phyloP scores from a whole-genome alignment of 2,329 filamentous ascomycete species.

The Cladophialophora immunda region DNA sequence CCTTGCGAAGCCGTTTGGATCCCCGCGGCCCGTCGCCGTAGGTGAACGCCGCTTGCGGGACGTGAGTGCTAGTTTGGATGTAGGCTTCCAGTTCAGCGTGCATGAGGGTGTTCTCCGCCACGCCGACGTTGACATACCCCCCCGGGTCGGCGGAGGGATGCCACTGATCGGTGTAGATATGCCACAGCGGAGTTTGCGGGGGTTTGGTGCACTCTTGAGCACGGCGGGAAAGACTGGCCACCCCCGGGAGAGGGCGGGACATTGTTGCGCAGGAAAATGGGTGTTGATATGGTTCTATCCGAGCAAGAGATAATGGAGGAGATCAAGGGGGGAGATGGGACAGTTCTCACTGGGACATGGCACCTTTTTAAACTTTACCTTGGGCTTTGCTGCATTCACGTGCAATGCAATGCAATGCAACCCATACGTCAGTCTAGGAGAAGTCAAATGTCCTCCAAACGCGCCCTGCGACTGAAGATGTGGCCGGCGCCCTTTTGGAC shows the following conservation, averaged over 20 bases:
- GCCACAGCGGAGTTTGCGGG: slow-evolving; percentile 48
- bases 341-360: neutral
- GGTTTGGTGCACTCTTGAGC: slow-evolving; percentile 19
- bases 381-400: neutral
- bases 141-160: slow-evolving; percentile 53
- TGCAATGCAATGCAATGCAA: neutral
- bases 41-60: slow-evolving; percentile 44
- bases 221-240: slow-evolving; percentile 16
- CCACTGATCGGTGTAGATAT: slow-evolving; percentile 57
- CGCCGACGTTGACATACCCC: slow-evolving; percentile 61
- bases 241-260: neutral
- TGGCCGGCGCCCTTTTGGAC: neutral
- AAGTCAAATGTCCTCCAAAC: neutral
- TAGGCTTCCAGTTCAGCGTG: slow-evolving; percentile 55
- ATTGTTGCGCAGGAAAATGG: neutral
- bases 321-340: neutral
- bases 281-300: neutral
- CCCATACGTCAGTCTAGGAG: neutral
- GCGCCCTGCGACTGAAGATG: neutral
- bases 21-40: slow-evolving; percentile 50
- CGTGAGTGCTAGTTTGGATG: slow-evolving; percentile 50
- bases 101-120: slow-evolving; percentile 65
- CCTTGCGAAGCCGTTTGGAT: slow-evolving; percentile 40
- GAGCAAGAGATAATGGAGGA: neutral
- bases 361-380: neutral